Conservation (phyloP, 805 yeast genomes). For the Yamadazyma sp. region DNA sequence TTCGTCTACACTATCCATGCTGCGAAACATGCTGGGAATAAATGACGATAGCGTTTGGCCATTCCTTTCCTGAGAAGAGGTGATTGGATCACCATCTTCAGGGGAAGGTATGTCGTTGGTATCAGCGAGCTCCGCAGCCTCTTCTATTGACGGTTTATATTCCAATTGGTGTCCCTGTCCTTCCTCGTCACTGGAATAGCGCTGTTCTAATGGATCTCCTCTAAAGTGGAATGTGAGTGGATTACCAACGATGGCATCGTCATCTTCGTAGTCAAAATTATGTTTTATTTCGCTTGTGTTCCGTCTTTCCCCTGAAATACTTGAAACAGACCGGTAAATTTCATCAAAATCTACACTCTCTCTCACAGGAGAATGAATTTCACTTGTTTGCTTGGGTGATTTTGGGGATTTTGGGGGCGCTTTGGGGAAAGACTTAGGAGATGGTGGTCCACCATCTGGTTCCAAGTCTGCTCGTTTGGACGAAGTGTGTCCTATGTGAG, state of each 20-base stretch:
- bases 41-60: slow-evolving; percentile 17
- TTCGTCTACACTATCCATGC: slow-evolving; percentile 2
- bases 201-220: slow-evolving; percentile 30
- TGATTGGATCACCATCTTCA: neutral
- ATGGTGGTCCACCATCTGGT: neutral
- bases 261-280: too few relatives aligned
- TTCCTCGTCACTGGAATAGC: slow-evolving; percentile 32
- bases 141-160: slow-evolving; percentile 8
- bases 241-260: slow-evolving; percentile 22
- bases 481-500: slow-evolving; percentile 1
- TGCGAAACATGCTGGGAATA: slow-evolving; percentile 18
- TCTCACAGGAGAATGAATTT: too few relatives aligned
- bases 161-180: slow-evolving; percentile 21
- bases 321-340: slow-evolving; percentile 17
- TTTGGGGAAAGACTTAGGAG: slow-evolving; percentile 1
- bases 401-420: neutral
- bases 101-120: neutral
- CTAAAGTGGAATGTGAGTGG: slow-evolving; percentile 26
- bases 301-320: too few relatives aligned
- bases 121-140: slow-evolving; percentile 2
- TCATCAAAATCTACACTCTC: slow-evolving; percentile 17
- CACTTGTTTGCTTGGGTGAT: slow-evolving; percentile 1
- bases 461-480: slow-evolving; percentile 2
- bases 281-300: too few relatives aligned
- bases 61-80: neutral